These are phyloP conservation scores for Boehmeria nivea DNA, from an alignment of 306 rosid species.

Conservation along the genomic window DNA sequence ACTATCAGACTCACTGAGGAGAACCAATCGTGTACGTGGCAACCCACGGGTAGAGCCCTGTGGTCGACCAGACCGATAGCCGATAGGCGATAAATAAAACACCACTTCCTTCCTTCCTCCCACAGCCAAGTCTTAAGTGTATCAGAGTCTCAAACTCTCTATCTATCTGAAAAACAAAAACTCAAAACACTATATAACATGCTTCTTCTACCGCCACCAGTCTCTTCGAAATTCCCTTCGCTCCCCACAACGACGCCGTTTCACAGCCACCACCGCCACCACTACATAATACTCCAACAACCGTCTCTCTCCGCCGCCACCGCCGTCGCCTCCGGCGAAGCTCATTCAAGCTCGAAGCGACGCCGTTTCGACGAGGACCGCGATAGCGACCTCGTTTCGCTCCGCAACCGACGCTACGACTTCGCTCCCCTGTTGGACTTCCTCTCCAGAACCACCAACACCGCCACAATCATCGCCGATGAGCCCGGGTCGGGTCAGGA, in stretches of 20 bases:
- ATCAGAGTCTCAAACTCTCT: neutral
- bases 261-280: slow-evolving; percentile 41
- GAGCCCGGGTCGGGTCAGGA: neutral
- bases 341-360: slow-evolving; percentile 20
- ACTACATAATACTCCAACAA: slow-evolving; percentile 14
- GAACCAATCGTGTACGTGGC: neutral
- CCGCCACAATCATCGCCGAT: neutral
- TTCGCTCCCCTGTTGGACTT: slow-evolving; percentile 68
- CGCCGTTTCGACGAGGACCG: slow-evolving; percentile 33
- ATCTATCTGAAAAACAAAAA: neutral
- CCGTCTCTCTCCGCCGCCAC: slow-evolving; percentile 7
- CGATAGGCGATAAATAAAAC: neutral
- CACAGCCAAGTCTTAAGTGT: no score
- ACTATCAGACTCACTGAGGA: neutral
- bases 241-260: slow-evolving; percentile 20
- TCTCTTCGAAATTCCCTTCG: slow-evolving; percentile 28
- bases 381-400: slow-evolving; percentile 30
- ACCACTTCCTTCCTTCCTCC: no score
- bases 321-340: slow-evolving; percentile 25
- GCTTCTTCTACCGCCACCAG: slow-evolving; percentile 35
- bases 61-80: neutral
- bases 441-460: slow-evolving; percentile 34
- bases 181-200: slow-evolving; percentile 2
- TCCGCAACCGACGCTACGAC: slow-evolving; percentile 61
- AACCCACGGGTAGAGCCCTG: neutral